Evolutionary conservation across 2,329 filamentous ascomycete genomes (phyloP), one percentile per base, ranked within the genome.

Genomic region (Ophiocordyceps sinensis): DNA sequence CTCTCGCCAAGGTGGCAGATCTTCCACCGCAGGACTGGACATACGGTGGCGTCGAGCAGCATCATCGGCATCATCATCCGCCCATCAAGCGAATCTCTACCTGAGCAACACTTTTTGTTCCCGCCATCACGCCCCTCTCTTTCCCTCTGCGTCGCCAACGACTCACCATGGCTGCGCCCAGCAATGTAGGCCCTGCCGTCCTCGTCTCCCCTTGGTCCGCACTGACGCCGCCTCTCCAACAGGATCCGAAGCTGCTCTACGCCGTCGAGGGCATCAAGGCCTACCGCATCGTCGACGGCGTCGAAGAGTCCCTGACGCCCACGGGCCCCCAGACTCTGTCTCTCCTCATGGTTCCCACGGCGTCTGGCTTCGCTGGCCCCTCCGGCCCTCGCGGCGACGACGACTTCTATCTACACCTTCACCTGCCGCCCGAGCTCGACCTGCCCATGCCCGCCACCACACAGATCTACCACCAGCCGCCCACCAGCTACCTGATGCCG

Each of bases 331-430:
- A 95, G 65, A 95, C 88, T 0, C 71, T 98, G 41, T 94, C 89
- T 19, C 71, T 96, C 43, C 66, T 96, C 53, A 96, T 96, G 89
- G 89, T 96, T 15, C 89, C 89, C 7, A 95, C 89, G 3, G 82
- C 82, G 14, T 85, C 85, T 28, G 75, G 81, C 21, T 84, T 77
- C 53, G 69, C 72, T 38, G 73, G 76, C 43, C 55, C 62, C 10
- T 53, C 67, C 12, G 73, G 71, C 43, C 66, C 75, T 36, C 51
- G 58, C 38, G 69, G 75, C 48, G 82, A 88, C 55, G 84, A 95
- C 58, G 91, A 96, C 67, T 96, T 95, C 66, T 96, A 96, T 60
- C 77, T 98, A 5, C 89, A 96, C 61, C 76, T 98, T 21, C 87
- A 95, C 54, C 77, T 96, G 10, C 88, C 89, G 13, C 89, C 89